Evolutionary conservation across 2,329 filamentous ascomycete species (phyloP), one percentile per base, ranked within the genome.

Genomic region (Colletotrichum noveboracense): DNA sequence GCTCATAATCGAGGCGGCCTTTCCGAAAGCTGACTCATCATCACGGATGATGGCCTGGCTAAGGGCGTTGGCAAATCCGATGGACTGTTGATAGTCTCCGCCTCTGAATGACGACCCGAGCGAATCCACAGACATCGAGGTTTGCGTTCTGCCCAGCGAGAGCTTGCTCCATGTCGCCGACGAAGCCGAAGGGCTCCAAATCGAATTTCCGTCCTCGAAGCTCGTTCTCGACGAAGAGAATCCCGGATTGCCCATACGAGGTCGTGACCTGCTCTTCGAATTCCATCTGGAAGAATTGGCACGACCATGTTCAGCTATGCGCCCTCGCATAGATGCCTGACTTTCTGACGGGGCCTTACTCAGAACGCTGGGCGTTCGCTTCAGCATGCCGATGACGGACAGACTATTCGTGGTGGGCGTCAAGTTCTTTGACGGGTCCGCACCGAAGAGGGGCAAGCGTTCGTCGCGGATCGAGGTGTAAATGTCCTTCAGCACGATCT

Each of bases 161-260:
- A 97, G 95, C 80, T 95, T 96, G 86, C 96, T 98, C 96, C 96
- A 98, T 1, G 95, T 97, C 78, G 96, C 98, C n/a, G 96, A 98
- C 24, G 95, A 95, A 52, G 89, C 86, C 2, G 91, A 88, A 13
- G 97, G 97, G 80, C 95, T 98, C 95, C 95, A 98, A 62, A 98
- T 90, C 3, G 95, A 97, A 76, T 93, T 94, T 75, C 93, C 92
- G 80, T 99, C 97, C 76, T 99, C 97, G 78, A 99, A 92, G 84
- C 96, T 98, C 12, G 96, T 98, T 66, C 96, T 92, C 82, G 96
- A 98, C 0, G 96, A 98, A 28, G 94, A 96, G 81, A 98, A 92
- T 14, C 94, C 95, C 55, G 94, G 96, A 66, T 92, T 91, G 55
- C 94, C 93, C 32, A 95, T 82, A 76, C 94, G 91, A 28, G 94